A percentile compares a stretch with the other conserved stretches of the same genome.
Conservation (phyloP, 306 rosid species). For the Trifolium dubium region DNA sequence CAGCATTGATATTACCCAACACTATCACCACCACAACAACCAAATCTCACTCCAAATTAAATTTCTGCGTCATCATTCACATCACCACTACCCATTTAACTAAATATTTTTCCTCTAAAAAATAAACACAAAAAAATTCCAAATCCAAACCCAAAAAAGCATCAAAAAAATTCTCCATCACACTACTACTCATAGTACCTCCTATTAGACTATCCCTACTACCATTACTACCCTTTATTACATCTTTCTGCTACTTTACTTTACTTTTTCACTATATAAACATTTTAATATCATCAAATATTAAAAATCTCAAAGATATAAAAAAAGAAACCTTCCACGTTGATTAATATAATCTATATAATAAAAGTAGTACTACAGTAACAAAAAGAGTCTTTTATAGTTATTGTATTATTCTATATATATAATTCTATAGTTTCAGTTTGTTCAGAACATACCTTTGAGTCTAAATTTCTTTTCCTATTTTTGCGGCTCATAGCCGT, state of each 20-base stretch:
- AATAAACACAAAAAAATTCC: neutral
- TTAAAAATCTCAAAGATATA: neutral
- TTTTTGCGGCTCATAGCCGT: conserved; percentile 79
- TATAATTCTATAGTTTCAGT: conserved; percentile 2
- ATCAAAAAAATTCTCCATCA: neutral
- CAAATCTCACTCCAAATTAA: conserved; percentile 49
- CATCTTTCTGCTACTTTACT: conserved; percentile 15
- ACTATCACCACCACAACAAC: conserved; percentile 36
- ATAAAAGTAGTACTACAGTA: neutral
- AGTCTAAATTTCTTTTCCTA: conserved; percentile 44
- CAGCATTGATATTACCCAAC: too few species aligned
- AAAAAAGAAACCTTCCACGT: neutral
- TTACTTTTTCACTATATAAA: conserved; percentile 11
- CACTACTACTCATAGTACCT: neutral
- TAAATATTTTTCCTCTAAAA: neutral
- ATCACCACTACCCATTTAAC: neutral
- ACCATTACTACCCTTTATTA: neutral
- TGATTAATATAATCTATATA: neutral
- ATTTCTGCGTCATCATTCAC: conserved; percentile 45
- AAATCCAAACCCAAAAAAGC: conserved; percentile 1
- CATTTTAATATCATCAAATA: neutral
- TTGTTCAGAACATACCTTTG: conserved; percentile 11
- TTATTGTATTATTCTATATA: neutral
- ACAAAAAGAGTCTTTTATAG: conserved; percentile 11
- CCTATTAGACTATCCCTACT: neutral